Conservation (phyloP, 441 rosid genomes). For the Populus trichocarpa region DNA sequence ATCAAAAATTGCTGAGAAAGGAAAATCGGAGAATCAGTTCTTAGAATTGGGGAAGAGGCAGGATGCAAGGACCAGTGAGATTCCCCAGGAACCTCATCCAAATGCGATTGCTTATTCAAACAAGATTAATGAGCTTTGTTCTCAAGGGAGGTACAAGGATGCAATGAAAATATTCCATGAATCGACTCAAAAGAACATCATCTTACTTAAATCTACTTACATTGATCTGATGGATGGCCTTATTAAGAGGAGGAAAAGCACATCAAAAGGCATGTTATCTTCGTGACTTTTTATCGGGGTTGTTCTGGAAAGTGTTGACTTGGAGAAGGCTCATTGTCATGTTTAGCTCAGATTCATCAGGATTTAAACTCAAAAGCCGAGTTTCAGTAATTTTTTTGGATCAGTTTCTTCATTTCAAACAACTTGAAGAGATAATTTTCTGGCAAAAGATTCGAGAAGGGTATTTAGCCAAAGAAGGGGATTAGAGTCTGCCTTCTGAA, state of each 20-base stretch:
- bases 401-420: not conserved
- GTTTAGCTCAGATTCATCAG: not conserved
- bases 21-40: constrained; percentile 32
- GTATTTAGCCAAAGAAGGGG: not conserved
- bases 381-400: not conserved
- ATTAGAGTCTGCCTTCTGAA: not conserved
- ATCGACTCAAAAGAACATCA: constrained; percentile 38
- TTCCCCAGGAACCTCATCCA: constrained; percentile 32
- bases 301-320: not conserved
- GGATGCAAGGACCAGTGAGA: constrained; percentile 19
- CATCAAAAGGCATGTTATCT: constrained; percentile 28
- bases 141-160: constrained; percentile 57
- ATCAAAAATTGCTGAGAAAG: constrained; percentile 44
- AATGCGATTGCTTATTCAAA: constrained; percentile 45
- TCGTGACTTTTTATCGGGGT: constrained; percentile 3
- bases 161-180: constrained; percentile 42
- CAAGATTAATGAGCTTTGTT: constrained; percentile 63
- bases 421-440: not conserved
- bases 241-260: constrained; percentile 51
- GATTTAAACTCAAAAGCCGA: not conserved
- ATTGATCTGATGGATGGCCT: constrained; percentile 51
- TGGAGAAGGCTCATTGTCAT: not conserved
- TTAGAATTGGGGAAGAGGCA: constrained; percentile 23
- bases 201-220: constrained; percentile 39
- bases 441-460: not conserved